A percentile compares a stretch with the other conserved stretches of the same genome.
Evolutionary conservation across 345 rosid species (phyloP).

Genomic region (Heritiera fomes): DNA sequence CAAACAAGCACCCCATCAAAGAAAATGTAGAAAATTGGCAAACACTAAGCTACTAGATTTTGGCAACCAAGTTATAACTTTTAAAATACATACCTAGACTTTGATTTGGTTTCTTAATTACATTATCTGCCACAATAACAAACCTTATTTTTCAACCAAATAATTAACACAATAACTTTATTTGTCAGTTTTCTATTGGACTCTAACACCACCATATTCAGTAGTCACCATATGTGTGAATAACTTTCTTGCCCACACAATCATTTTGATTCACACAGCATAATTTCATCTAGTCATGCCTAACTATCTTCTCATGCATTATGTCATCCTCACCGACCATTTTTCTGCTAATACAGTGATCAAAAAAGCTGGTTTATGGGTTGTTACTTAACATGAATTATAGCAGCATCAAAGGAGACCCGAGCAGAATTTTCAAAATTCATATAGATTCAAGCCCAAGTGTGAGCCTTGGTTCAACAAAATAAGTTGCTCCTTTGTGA

Average conservation of each 20-base stretch:
- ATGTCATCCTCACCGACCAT: background rate
- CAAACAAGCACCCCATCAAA: background rate
- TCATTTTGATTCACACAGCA: background rate
- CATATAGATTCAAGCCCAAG: background rate
- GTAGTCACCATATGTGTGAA: background rate
- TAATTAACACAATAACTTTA: background rate
- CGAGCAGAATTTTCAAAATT: background rate
- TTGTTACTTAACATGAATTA: background rate
- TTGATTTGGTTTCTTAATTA: background rate
- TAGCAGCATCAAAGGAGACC: background rate
- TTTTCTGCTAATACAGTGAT: background rate
- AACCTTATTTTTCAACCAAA: background rate
- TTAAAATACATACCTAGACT: background rate
- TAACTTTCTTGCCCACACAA: background rate
- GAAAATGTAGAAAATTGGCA: background rate
- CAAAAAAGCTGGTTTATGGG: background rate
- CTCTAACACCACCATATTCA: background rate
- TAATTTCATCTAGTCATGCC: background rate
- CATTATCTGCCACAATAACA: background rate
- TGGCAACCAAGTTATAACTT: conserved; percentile 2
- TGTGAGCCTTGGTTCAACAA: no score
- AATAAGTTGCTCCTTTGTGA: no score
- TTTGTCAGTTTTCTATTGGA: background rate
- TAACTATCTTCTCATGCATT: background rate
- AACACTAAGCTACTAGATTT: background rate